Conservation (phyloP, 169 alveolate genomes). For the Eimeria sp. region DNA sequence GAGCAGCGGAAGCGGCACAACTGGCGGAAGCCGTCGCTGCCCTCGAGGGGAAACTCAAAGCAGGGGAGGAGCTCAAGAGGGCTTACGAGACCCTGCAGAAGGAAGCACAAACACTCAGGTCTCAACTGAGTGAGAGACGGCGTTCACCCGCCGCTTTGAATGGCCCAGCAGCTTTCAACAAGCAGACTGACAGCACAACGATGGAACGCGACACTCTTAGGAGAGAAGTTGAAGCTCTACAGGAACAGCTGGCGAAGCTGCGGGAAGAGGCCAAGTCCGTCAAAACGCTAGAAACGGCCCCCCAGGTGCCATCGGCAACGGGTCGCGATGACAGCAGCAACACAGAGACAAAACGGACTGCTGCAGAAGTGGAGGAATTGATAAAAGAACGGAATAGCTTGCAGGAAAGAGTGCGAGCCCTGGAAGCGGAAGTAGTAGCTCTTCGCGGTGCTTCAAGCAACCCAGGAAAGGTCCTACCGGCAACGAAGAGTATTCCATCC, state of each 20-base stretch:
- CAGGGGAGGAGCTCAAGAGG: slow-evolving; percentile 45
- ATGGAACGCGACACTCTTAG: slow-evolving; percentile 40
- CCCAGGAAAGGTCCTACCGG: background rate
- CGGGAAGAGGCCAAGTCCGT: slow-evolving; percentile 7
- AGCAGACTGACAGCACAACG: background rate
- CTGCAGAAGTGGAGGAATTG: slow-evolving; percentile 14
- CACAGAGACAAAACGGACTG: background rate
- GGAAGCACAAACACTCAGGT: slow-evolving; percentile 18
- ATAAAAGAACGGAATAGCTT: slow-evolving; percentile 6
- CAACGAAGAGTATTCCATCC: background rate
- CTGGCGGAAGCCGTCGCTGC: slow-evolving; percentile 53
- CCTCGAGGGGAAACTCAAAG: slow-evolving; percentile 18
- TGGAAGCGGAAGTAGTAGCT: background rate
- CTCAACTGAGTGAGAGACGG: background rate
- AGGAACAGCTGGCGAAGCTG: slow-evolving; percentile 20
- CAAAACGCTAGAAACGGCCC: background rate
- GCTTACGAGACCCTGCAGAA: slow-evolving; percentile 53
- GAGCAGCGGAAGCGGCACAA: slow-evolving; percentile 37
- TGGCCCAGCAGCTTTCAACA: background rate
- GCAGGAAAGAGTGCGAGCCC: slow-evolving; percentile 4
- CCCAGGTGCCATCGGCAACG: background rate
- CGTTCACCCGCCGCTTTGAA: background rate
- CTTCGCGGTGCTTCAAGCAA: background rate
- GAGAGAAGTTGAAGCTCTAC: background rate
- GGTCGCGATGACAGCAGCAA: background rate